Base-by-base conservation (phyloP, 805 yeast species). In the Teunomyces panamensis region DNA sequence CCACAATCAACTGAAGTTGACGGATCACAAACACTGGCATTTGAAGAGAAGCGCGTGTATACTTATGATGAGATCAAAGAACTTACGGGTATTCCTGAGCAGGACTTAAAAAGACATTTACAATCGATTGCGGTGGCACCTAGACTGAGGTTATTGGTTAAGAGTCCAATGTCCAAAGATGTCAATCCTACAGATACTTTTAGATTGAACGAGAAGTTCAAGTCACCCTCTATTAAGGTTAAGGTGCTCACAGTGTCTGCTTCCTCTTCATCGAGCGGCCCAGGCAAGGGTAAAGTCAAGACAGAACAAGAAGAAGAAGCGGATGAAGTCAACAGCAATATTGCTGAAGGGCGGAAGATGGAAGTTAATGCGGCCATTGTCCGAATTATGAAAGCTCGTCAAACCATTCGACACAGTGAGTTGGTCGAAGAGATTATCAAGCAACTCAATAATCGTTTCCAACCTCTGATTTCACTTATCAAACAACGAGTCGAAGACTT, bases 51-150 rank as follows among this genome's bases (percentile, higher is more conserved):
- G 39, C 78, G 74, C 39, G 67, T 68, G 42, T 74, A 86, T 39
- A 78, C 88, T 0, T 79, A 78, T 51, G 76, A 69, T 10, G 86
- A 87, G 56, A 86, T 94, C 24, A 68, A 65, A 33, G 80, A 79
- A 30, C 64, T 77, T 30, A 90, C 97, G 0, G 73, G 77, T 7
- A 85, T 94, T 2, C 94, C 96, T 0, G 79, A 77, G 29, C 65
- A 69, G 2, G 98, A 92, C 55, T 71, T 92, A 33, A 74, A 77
- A 14, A 76, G 96, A 48, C 92, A 89, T 49, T 67, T 94, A 46
- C 87, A 85, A 60, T 88, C 97, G 1, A 78, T 94, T 28, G 83
- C 96, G 0, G 87, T 90, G 39, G 92, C 95, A 0, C 89, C 96
- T 3, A 78, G 85, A 53, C 82, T 89, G 51, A 76, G 94, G 51